phyloP scores from a whole-genome alignment of 345 rosid genomes.

The Ceriops tagal region DNA sequence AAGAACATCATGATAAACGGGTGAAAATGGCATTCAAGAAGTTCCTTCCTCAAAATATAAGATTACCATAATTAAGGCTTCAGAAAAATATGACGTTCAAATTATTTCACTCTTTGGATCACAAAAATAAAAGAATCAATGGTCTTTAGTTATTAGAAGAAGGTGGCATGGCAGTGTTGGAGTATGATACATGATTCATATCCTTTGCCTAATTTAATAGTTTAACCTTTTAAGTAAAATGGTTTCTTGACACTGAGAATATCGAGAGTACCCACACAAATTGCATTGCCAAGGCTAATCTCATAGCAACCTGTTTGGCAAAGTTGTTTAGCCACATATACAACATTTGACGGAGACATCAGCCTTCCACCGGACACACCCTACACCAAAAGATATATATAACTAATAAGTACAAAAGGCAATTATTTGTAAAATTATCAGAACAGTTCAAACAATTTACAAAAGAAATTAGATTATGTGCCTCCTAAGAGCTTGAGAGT shows the following conservation, averaged over 20 bases:
- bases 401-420: constrained; percentile 11
- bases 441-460: neutral
- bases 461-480: neutral
- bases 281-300: constrained; percentile 80
- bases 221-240: no score
- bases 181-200: no score
- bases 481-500: no score
- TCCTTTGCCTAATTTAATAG: no score
- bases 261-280: constrained; percentile 92
- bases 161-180: neutral
- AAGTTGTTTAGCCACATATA: constrained; percentile 80
- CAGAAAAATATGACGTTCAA: no score
- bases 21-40: no score
- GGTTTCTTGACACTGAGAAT: constrained; percentile 14
- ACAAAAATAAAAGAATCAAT: neutral
- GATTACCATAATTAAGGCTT: no score
- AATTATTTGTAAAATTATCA: constrained; percentile 1
- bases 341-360: constrained; percentile 52
- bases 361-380: constrained; percentile 85
- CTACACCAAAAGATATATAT: constrained; percentile 87
- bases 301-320: constrained; percentile 88
- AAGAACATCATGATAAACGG: no score
- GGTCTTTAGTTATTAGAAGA: neutral
- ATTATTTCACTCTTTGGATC: neutral
- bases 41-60: no score